Percentiles rank a stretch among this genome's conserved stretches.
phyloP scores from a whole-genome alignment of 192 early-diverging fungal species.

The Rhizophagus sp. region DNA sequence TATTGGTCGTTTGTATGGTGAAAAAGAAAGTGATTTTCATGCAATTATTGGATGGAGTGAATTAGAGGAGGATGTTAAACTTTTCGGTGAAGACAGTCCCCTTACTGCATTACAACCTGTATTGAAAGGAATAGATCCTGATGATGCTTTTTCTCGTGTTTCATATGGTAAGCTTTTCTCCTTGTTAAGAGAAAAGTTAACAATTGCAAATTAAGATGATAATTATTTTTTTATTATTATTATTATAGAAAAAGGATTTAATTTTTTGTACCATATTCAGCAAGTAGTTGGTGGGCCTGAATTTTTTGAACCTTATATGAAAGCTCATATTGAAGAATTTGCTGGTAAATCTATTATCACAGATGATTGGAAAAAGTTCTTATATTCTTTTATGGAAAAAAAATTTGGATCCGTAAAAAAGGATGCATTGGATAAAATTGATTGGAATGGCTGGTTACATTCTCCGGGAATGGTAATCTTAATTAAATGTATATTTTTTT shows the following conservation, averaged over 20 bases:
- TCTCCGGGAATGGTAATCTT: constrained; percentile 80
- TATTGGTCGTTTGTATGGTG: constrained; percentile 71
- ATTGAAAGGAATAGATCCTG: constrained; percentile 75
- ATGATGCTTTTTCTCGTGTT: constrained; percentile 75
- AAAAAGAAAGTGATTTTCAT: constrained; percentile 75
- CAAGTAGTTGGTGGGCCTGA: constrained; percentile 78
- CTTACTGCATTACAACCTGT: constrained; percentile 75
- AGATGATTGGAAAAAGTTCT: constrained; percentile 80
- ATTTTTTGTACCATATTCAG: constrained; percentile 88
- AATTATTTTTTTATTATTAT: constrained; percentile 3
- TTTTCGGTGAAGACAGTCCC: constrained; percentile 64
- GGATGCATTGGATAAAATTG: constrained; percentile 73
- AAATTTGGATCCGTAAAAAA: constrained; percentile 55
- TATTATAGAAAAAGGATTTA: constrained; percentile 90
- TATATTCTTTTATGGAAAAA: constrained; percentile 79
- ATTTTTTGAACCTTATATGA: constrained; percentile 87
- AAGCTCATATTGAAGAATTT: constrained; percentile 79
- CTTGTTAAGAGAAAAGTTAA: not conserved
- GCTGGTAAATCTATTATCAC: constrained; percentile 87
- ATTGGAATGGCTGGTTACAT: constrained; percentile 91
- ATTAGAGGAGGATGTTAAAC: constrained; percentile 67
- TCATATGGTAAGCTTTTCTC: constrained; percentile 70
- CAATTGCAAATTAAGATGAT: not conserved
- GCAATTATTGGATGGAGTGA: constrained; percentile 83
- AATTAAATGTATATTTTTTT: no score